phyloP scores from a whole-genome alignment of 2,329 filamentous ascomycete species.

The Zymoseptoria crescenta region DNA sequence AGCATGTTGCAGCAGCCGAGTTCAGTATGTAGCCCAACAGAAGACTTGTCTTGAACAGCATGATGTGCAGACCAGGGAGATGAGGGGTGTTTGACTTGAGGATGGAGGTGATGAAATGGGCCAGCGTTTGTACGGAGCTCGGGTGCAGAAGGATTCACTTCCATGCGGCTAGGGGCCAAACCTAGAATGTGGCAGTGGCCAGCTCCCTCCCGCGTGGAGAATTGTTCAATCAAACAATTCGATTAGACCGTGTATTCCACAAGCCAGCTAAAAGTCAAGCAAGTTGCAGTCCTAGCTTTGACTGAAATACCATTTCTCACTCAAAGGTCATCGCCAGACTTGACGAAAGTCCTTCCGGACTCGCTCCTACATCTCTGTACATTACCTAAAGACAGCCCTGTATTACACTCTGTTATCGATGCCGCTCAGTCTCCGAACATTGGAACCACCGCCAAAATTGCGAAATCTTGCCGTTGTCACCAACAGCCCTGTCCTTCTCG shows the following conservation, averaged over 20 bases:
- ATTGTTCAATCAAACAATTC: background rate
- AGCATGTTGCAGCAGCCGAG: constrained; percentile 21
- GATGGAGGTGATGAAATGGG: background rate
- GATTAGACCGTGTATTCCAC: background rate
- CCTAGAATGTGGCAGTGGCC: background rate
- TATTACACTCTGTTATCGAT: background rate
- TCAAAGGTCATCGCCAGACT: background rate
- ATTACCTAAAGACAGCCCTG: background rate
- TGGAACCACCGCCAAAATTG: background rate
- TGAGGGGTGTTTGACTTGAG: background rate
- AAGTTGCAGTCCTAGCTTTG: background rate
- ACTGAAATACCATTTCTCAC: background rate
- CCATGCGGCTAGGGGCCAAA: background rate
- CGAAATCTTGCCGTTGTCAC: background rate
- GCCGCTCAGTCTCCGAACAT: background rate
- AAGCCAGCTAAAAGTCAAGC: background rate
- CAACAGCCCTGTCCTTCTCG: background rate
- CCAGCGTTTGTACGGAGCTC: background rate
- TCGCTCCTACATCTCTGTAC: background rate
- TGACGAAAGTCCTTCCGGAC: too few species aligned
- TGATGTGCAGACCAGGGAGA: background rate
- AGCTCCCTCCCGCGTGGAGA: background rate
- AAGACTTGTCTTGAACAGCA: background rate
- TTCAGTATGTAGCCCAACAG: background rate
- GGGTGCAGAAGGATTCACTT: background rate